A percentile compares a stretch with the other conserved stretches of the same genome.
These are phyloP conservation scores for Linderniella brevidens DNA, from an alignment of 257 asterid genomes.

Conservation along the genomic window DNA sequence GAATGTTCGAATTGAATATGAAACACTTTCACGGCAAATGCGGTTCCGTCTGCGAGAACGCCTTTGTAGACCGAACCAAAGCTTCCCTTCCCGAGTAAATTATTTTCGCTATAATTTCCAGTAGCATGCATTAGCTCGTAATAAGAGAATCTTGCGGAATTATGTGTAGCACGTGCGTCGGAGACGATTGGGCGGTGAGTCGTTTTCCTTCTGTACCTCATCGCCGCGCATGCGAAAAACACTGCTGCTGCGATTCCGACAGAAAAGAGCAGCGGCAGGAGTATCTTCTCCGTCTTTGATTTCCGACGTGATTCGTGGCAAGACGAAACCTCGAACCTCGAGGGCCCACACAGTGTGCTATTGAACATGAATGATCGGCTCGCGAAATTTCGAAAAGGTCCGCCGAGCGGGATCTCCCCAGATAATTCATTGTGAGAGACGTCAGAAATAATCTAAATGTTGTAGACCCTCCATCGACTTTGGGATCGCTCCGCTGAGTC, in stretches of 20 bases:
- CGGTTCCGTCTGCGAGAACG: conserved; percentile 2
- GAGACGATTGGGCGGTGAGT: neutral
- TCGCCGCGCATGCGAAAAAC: neutral
- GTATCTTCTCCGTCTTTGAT: neutral
- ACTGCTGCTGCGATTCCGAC: conserved; percentile 3
- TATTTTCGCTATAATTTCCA: conserved; percentile 5
- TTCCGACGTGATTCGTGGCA: neutral
- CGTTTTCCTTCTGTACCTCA: neutral
- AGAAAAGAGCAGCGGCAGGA: neutral
- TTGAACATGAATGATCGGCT: conserved; percentile 5
- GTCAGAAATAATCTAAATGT: neutral
- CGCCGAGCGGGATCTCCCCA: conserved; percentile 2
- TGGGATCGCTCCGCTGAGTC: neutral
- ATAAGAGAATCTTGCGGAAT: conserved; percentile 4
- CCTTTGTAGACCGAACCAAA: conserved; percentile 9
- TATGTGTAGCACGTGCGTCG: neutral
- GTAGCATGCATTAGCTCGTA: conserved; percentile 6
- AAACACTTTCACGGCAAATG: conserved; percentile 19
- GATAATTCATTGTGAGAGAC: conserved; percentile 6
- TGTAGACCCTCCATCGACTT: neutral
- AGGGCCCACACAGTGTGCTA: conserved; percentile 4
- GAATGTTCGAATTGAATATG: conserved; percentile 14
- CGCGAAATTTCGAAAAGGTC: conserved; percentile 6
- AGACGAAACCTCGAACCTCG: neutral
- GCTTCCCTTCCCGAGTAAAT: neutral